Base-by-base conservation (phyloP, 108 stramenopile species). In the Skeletonema costatum region DNA sequence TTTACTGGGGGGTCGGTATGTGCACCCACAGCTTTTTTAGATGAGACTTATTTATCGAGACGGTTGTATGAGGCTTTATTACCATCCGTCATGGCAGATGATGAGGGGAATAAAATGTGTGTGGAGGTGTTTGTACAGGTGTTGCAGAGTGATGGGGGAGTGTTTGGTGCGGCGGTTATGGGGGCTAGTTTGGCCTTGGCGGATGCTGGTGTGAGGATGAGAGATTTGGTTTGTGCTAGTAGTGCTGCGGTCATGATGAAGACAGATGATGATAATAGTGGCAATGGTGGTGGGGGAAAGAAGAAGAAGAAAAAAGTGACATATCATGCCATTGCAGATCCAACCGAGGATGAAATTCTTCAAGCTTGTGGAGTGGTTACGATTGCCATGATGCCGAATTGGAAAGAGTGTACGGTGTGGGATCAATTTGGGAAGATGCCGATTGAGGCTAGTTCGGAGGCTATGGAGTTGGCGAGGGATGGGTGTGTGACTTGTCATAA, bases 351-450 rank as follows among this genome's bases (percentile, higher is more conserved):
- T 21, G 94, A 95, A 80, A 61, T 80, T 41, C 53, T 79, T 6
- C 66, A 61, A 10, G 86, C 90, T 9, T 66, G 64, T n/a, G 89
- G 89, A 21, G 71, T 81, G 25, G 59, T 81, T 4, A 85, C 87
- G 14, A 78, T 95, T 70, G 92, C 90, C 25, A 85, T 95, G 82
- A 87, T 91, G 82, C 87, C 89, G 0, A 92, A 93, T 84, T 83
- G 76, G 69, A 91, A 88, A 66, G 92, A 95, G 82, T 89, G 92
- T 13, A 90, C 88, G 19, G 75, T 93, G 46, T 95, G 90, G 92
- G 80, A 89, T 69, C 92, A 93, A 65, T 83, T 83, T 32, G 93
- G 90, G 0, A 73, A 74, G 32, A 77, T 95, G 70, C 69, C 86
- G 29, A 14, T 87, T 21, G 73, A 66, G 14, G 65, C 73, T 10